A percentile compares a stretch with the other conserved stretches of the same genome.
Evolutionary conservation across 441 rosid species (phyloP).

Genomic region (Macaranga tanarius): DNA sequence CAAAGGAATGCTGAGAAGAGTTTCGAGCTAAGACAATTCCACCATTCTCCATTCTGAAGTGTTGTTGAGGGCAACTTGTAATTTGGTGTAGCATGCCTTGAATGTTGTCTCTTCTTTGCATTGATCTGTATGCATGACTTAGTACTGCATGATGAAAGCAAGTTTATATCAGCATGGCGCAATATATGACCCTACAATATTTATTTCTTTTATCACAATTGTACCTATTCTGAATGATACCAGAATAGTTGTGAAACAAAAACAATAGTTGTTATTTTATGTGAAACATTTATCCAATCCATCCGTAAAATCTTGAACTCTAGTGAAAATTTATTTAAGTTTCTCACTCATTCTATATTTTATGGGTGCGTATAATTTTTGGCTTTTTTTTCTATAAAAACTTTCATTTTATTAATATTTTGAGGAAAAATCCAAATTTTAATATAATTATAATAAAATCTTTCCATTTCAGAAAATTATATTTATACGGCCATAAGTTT

Average conservation of each 20-base stretch:
- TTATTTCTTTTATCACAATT: background rate
- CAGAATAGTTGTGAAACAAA: too few relatives aligned
- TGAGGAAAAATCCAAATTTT: too few relatives aligned
- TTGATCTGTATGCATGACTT: slow-evolving; percentile 25
- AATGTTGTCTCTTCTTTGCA: slow-evolving; percentile 34
- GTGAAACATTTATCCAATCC: background rate
- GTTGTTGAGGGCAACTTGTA: slow-evolving; percentile 26
- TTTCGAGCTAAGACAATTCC: slow-evolving; percentile 35
- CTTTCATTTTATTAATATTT: too few relatives aligned
- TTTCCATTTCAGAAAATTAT: too few relatives aligned
- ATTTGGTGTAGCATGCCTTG: slow-evolving; percentile 28
- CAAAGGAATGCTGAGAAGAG: slow-evolving; percentile 18
- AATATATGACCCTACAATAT: background rate
- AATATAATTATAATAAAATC: too few relatives aligned
- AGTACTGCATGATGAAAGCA: slow-evolving; percentile 33
- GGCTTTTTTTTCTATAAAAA: too few relatives aligned
- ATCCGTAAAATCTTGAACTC: too few relatives aligned
- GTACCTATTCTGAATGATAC: too few relatives aligned
- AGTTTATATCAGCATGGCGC: background rate
- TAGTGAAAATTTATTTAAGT: too few relatives aligned
- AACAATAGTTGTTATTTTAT: background rate
- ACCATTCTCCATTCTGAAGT: slow-evolving; percentile 49
- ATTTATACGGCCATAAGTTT: too few relatives aligned
- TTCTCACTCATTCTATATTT: too few relatives aligned
- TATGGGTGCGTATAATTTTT: too few relatives aligned